Evolutionary conservation across 257 asterid species (phyloP), one percentile per base, ranked within the genome.

Genomic region (Solanum piurae): DNA sequence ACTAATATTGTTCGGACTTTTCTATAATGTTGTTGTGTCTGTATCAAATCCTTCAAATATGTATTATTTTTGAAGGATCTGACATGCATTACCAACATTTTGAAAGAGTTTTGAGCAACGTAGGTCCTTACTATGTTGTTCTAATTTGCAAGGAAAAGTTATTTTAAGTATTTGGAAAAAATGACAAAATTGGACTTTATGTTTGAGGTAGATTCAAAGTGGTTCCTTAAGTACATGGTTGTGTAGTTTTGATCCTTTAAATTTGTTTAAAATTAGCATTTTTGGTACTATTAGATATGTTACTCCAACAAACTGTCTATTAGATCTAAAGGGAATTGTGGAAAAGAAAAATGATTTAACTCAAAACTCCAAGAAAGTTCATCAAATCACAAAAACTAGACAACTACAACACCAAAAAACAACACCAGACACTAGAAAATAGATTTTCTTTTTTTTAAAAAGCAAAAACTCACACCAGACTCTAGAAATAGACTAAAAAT

Each of bases 41-140:
- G 2, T 18, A 0, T 73, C 44, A 0, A 0, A 72, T 1, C 12
- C 0, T 71, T 1, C 0, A 73, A 8, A 18, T 34, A 73, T 9
- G n/a, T 20, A 55, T 0, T 55, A 55, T 0, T 1, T 52, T 2
- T 49, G 3, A 0, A 49, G 0, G 3, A 14, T 49, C 4, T 55
- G 64, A n/a, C n/a, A 55, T 0, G 10, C 64, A 34, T 2, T 9
- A 1, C 31, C 5, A 5, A 69, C 1, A 0, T 4, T 69, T 31
- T 69, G 10, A 6, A 69, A 31, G 76, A 31, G n/a, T 71, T 9
- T 2, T 46, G 40, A 31, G 0, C 76, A 71, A 7, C 12, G 14
- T 71, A 71, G 21, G 0, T 66, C 18, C 36, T 5, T 10, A 11
- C 40, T 49, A 29, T 3, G n/a, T 66, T 36, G 12, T 37, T 37